phyloP scores from a whole-genome alignment of 768 basidiomycete genomes.

The Daedaleopsis sinensis region DNA sequence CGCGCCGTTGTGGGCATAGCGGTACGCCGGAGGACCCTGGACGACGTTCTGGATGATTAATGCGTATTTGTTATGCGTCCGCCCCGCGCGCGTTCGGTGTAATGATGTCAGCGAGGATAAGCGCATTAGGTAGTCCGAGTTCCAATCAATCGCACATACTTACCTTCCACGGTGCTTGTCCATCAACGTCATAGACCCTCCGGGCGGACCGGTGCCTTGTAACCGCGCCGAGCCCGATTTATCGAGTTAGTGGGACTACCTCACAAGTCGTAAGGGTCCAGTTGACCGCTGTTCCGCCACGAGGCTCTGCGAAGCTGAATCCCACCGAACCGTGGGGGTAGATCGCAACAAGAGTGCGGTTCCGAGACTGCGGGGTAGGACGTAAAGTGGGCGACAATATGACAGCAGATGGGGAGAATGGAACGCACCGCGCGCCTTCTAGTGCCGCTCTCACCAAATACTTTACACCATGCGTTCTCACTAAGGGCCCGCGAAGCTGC shows the following conservation, averaged over 20 bases:
- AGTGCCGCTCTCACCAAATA: neutral
- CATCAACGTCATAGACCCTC: too few species aligned
- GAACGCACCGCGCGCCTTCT: neutral
- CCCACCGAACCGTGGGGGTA: neutral
- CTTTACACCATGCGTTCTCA: neutral
- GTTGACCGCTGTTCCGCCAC: neutral
- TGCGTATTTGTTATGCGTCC: too few species aligned
- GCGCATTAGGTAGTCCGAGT: too few species aligned
- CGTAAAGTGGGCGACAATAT: neutral
- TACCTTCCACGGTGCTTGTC: too few species aligned
- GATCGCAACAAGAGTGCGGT: neutral
- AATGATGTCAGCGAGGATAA: too few species aligned
- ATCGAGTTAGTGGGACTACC: neutral
- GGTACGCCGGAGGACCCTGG: too few species aligned
- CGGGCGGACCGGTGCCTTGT: neutral
- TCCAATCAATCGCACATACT: too few species aligned
- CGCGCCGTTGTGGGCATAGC: too few species aligned
- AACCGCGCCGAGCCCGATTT: neutral
- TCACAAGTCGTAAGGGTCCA: neutral
- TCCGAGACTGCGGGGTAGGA: neutral
- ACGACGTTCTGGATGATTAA: too few species aligned
- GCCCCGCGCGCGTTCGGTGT: too few species aligned
- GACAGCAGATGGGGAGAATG: neutral
- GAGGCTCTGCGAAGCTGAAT: neutral
- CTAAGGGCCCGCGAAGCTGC: neutral